A percentile compares a stretch with the other conserved stretches of the same genome.
phyloP scores from a whole-genome alignment of 495 filamentous ascomycete species.

The Aspergillus sclerotioniger region DNA sequence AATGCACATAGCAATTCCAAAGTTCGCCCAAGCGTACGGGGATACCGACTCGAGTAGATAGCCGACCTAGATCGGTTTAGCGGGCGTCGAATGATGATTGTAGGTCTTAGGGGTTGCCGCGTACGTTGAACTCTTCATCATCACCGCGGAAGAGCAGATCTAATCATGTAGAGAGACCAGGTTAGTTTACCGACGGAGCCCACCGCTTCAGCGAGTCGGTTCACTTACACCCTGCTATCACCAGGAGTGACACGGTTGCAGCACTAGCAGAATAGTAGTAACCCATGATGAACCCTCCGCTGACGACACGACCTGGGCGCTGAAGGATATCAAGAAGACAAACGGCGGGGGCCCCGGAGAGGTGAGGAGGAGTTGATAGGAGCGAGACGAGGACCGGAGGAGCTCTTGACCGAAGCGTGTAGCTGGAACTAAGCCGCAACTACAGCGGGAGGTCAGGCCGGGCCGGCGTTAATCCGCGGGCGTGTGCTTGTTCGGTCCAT shows the following conservation, averaged over 20 bases:
- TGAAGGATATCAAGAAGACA: conserved; percentile 27
- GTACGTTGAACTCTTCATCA: conserved; percentile 94
- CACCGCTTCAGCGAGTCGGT: conserved; percentile 16
- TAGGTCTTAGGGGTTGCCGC: conserved; percentile 23
- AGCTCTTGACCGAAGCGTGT: conserved; percentile 19
- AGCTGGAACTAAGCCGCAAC: conserved; percentile 6
- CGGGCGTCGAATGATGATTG: conserved; percentile 1
- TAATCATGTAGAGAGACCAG: conserved; percentile 43
- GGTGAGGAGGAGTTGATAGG: conserved; percentile 1
- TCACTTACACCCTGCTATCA: conserved; percentile 83
- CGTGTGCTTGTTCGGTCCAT: conserved; percentile 8
- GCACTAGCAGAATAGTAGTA: conserved; percentile 66
- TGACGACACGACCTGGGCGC: conserved; percentile 14
- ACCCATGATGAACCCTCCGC: conserved; percentile 45
- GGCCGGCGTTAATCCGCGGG: conserved; percentile 26
- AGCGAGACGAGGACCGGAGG: background rate
- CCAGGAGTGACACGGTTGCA: conserved; percentile 66
- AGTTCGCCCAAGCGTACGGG: conserved; percentile 86
- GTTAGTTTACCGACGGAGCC: conserved; percentile 26
- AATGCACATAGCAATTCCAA: conserved; percentile 93
- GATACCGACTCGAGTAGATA: conserved; percentile 92
- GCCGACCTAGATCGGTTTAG: conserved; percentile 66
- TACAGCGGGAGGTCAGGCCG: conserved; percentile 11
- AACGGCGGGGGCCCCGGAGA: conserved; percentile 20
- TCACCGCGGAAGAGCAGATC: conserved; percentile 98